Percentiles rank a stretch among this genome's conserved stretches.
These are phyloP conservation scores for Asterochloris erici DNA, from an alignment of 139 green algal genomes.

Conservation along the genomic window DNA sequence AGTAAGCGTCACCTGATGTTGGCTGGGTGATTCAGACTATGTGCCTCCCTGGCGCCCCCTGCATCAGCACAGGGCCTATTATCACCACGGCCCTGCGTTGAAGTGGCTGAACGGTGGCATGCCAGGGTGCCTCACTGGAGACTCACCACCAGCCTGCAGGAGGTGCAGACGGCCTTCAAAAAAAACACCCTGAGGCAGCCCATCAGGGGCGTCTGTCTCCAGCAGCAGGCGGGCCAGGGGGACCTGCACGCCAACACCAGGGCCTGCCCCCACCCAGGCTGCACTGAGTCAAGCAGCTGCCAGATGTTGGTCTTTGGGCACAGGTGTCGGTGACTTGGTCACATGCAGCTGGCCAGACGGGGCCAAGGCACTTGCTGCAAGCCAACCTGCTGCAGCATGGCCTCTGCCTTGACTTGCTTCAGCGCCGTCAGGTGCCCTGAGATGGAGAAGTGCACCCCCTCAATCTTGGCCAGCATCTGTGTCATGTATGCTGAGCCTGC, in stretches of 20 bases:
- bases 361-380: no score
- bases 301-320: neutral
- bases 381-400: conserved; percentile 34
- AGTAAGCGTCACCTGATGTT: conserved; percentile 18
- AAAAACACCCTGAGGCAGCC: conserved; percentile 16
- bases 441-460: conserved; percentile 44
- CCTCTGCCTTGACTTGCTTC: conserved; percentile 25
- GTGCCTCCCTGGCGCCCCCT: neutral
- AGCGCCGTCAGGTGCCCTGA: conserved; percentile 27
- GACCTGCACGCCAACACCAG: conserved; percentile 19
- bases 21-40: conserved; percentile 15
- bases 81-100: no score
- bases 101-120: no score
- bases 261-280: neutral
- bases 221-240: conserved; percentile 36
- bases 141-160: neutral
- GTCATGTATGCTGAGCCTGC: conserved; percentile 35
- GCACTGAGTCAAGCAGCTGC: neutral
- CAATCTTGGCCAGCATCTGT: conserved; percentile 10
- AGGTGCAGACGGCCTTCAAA: conserved; percentile 9
- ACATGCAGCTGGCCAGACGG: no score
- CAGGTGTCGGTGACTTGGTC: no score
- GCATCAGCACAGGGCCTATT: no score
- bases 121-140: no score
- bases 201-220: conserved; percentile 49